Evolutionary conservation across 2,329 filamentous ascomycete species (phyloP), one percentile per base, ranked within the genome.

Genomic region (Aureobasidium sp.): DNA sequence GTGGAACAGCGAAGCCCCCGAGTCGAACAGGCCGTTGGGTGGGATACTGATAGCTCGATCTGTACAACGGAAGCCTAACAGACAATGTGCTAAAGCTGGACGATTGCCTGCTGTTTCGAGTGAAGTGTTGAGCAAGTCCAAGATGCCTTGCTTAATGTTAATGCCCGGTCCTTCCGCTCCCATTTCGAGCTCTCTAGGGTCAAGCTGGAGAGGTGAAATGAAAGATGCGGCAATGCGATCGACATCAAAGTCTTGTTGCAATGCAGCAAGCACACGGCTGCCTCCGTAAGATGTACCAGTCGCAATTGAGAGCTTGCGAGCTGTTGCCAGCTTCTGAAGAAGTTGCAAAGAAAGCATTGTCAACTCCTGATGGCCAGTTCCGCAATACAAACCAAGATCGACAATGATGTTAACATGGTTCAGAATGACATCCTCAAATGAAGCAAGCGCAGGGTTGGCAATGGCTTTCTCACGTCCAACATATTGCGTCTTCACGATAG

Each of bases 401-500:
- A 91, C 86, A 44, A 97, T 83, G 7, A 96, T 78, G 45, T 83
- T 80, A 32, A 99, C 78, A 68, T 94, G 88, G 62, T 87, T 91
- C 42, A 96, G 80, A 25, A 99, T 80, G 8, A 90, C 91, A 69
- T 99, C 95, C 71, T 97, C 93, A 68, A 99, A 93, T 0, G 89
- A 92, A n/a, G 88, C 81, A 66, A 93, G 89, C 0, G 90, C 86
- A 6, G 88, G 83, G 67, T 89, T 91, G 0, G 87, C 83, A 27
- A 94, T 86, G 4, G 83, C 81, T 9, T 79, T 76, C 32, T 83
- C 79, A 55, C 84, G 82, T 52, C 82, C 78, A 32, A 80, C 81
- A 25, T 83, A 77, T 61, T 90, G 84, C 37, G 81, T 79, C 70
- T 88, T 90, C 67, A 96, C 80, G 11, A 90, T 75, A 3, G 92